Conservation (phyloP, 2,329 filamentous ascomycete species). For the Cytospora chrysosperma region DNA sequence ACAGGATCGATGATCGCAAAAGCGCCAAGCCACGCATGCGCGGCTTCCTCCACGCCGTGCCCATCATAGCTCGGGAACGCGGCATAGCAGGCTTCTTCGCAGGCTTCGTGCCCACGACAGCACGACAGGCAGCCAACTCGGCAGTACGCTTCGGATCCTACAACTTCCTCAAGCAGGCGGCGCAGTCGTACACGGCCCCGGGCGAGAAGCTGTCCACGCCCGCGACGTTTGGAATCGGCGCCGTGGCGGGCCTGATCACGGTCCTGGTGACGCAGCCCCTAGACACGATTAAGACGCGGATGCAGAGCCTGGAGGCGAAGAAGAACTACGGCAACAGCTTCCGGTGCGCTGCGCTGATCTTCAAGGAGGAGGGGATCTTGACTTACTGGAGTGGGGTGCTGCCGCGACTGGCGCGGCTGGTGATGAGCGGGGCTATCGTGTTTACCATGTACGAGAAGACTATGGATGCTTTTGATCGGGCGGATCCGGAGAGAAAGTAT, state of each 20-base stretch:
- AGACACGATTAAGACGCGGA: conserved; percentile 94
- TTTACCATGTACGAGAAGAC: conserved; percentile 99
- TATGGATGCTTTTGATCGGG: conserved; percentile 77
- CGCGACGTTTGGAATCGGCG: conserved; percentile 89
- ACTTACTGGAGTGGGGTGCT: conserved; percentile 95
- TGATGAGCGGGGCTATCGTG: conserved; percentile 93
- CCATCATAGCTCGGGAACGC: conserved; percentile 82
- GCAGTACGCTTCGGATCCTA: conserved; percentile 90
- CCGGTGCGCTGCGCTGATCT: conserved; percentile 77
- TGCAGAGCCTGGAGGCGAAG: conserved; percentile 92
- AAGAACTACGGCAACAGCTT: conserved; percentile 83
- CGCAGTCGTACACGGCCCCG: conserved; percentile 86
- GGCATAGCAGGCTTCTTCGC: conserved; percentile 94
- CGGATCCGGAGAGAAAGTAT: conserved; percentile 83
- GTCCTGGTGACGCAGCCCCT: conserved; percentile 75
- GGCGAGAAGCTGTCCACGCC: conserved; percentile 90
- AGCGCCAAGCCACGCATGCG: conserved; percentile 78
- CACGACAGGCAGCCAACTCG: conserved; percentile 90
- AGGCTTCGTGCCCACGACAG: conserved; percentile 92
- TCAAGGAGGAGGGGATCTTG: conserved; percentile 82
- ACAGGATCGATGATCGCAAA: conserved; percentile 94
- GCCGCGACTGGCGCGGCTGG: conserved; percentile 77
- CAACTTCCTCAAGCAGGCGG: conserved; percentile 85
- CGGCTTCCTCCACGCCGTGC: conserved; percentile 88
- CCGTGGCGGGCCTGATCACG: conserved; percentile 84